phyloP scores from a whole-genome alignment of 306 rosid genomes.

The Acacia crassicarpa region DNA sequence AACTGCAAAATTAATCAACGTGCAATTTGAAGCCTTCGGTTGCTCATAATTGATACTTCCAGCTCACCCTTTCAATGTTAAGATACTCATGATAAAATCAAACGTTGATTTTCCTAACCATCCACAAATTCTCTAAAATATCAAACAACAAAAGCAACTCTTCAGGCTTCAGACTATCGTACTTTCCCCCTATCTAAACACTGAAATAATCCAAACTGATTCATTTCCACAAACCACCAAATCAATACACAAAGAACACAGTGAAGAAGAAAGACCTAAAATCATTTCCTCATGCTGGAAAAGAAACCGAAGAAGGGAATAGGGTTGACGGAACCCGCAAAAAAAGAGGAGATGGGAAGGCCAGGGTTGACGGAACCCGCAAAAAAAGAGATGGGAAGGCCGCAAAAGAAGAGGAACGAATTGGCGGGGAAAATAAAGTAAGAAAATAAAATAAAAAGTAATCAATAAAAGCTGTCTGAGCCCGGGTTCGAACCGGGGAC shows the following conservation, averaged over 20 bases:
- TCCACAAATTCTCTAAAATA: neutral
- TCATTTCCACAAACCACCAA: neutral
- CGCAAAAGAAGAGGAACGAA: neutral
- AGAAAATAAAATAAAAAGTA: too few species aligned
- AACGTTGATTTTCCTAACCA: neutral
- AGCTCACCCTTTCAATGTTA: neutral
- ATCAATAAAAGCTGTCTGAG: slow-evolving; percentile 24
- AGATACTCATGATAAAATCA: neutral
- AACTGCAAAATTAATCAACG: neutral
- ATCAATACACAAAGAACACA: neutral
- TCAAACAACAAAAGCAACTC: too few species aligned
- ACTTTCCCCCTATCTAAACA: too few species aligned
- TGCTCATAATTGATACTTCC: neutral
- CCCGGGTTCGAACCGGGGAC: slow-evolving; percentile 55
- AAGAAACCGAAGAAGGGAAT: neutral
- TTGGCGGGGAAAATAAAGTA: neutral
- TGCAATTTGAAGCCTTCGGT: too few species aligned
- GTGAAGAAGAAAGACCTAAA: neutral
- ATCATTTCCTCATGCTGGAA: neutral
- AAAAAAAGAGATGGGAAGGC: too few species aligned
- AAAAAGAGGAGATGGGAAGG: too few species aligned
- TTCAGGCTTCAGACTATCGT: neutral
- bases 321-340: neutral
- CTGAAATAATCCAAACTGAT: neutral
- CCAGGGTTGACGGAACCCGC: too few species aligned